These are phyloP conservation scores for Podospora appendiculata DNA, from an alignment of 495 filamentous ascomycete species.

Conservation along the genomic window DNA sequence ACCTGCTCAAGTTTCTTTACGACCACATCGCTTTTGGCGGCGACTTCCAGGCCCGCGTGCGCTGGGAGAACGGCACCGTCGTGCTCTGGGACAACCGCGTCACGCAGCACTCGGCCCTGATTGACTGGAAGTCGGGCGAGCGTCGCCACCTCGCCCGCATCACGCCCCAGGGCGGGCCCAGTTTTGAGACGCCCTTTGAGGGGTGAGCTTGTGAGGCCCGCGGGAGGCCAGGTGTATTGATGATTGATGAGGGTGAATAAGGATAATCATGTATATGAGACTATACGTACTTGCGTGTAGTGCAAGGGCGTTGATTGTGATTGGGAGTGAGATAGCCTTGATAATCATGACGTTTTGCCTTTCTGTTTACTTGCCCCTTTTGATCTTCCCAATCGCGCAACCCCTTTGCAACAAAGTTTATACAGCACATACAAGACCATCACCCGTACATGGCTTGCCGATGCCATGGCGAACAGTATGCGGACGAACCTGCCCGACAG, in stretches of 20 bases:
- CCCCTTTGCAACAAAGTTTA: too few relatives aligned
- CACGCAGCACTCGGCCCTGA: not conserved
- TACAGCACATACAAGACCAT: too few relatives aligned
- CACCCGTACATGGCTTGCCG: too few relatives aligned
- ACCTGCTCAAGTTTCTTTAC: not conserved
- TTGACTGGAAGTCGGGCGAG: not conserved
- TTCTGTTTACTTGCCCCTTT: not conserved
- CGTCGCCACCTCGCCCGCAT: not conserved
- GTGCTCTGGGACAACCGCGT: constrained; percentile 3
- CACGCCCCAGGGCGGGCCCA: not conserved
- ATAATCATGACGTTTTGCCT: not conserved
- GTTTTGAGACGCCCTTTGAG: not conserved
- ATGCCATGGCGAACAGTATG: not conserved
- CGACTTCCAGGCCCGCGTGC: constrained; percentile 1
- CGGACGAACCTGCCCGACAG: not conserved
- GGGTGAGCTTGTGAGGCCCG: not conserved
- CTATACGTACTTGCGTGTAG: not conserved
- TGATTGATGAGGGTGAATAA: not conserved
- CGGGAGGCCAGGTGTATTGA: too few relatives aligned
- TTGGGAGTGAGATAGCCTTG: not conserved
- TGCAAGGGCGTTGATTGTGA: not conserved
- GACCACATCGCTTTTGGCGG: not conserved
- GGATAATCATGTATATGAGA: not conserved
- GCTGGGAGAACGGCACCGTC: not conserved
- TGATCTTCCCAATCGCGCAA: not conserved